phyloP scores from a whole-genome alignment of 768 basidiomycete genomes.

The Ramaria sp. region DNA sequence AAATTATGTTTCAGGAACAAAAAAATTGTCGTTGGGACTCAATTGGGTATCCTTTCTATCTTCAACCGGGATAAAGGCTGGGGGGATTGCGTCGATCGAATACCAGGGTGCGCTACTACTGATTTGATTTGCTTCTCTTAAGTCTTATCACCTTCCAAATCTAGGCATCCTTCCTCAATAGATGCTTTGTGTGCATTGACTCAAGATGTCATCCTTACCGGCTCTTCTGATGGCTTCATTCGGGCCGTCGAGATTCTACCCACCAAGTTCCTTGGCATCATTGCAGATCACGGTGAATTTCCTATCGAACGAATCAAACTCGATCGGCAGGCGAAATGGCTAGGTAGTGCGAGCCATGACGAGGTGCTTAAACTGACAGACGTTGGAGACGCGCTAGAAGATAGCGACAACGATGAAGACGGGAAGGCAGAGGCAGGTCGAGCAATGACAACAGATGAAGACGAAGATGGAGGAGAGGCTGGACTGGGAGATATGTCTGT shows the following conservation, averaged over 20 bases:
- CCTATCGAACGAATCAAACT: conserved; percentile 82
- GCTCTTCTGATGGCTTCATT: conserved; percentile 86
- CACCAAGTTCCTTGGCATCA: conserved; percentile 80
- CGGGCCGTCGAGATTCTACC: conserved; percentile 82
- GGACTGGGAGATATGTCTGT: conserved; percentile 2
- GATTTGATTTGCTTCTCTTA: conserved; percentile 1
- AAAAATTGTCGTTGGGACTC: conserved; percentile 83
- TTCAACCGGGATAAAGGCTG: conserved; percentile 84
- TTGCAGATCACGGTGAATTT: conserved; percentile 86
- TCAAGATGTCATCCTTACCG: conserved; percentile 67
- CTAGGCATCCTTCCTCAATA: conserved; percentile 81
- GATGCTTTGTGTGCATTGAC: conserved; percentile 74
- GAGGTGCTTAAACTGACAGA: conserved; percentile 79
- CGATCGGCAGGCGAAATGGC: conserved; percentile 62
- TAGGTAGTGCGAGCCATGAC: conserved; percentile 90
- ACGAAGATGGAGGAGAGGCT: conserved; percentile 20
- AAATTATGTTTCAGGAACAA: conserved; percentile 35
- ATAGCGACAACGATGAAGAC: conserved; percentile 30
- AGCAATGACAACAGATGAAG: conserved; percentile 19
- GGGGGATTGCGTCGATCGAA: conserved; percentile 85
- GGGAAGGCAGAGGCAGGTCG: conserved; percentile 26
- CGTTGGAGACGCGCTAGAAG: conserved; percentile 63
- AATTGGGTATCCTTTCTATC: conserved; percentile 78
- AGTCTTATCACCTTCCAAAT: not conserved
- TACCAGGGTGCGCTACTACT: conserved; percentile 55